Evolutionary conservation across 805 yeast genomes (phyloP), one percentile per base, ranked within the genome.

Genomic region (Metschnikowia drakensbergensis): DNA sequence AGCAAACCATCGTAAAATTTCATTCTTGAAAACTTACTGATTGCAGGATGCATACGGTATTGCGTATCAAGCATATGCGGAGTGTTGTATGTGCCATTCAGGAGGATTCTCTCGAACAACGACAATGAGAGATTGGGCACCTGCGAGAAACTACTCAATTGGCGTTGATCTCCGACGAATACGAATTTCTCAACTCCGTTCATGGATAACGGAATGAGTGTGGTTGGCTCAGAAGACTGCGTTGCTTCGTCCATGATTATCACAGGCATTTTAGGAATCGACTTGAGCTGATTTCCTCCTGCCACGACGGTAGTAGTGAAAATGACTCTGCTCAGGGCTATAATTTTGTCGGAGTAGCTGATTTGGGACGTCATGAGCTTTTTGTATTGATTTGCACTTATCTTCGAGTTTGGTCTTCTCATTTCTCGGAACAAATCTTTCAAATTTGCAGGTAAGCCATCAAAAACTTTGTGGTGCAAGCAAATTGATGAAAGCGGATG

Each of bases 221-320:
- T 81, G 1, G 82, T 72, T 5, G 89, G 86, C 54, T 85, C 92
- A 0, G 88, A 81, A 0, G 90, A 82, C 57, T 84, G 90, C 0
- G 90, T 84, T 3, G 88, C 79, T 66, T 85, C 91, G 68, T 85
- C 91, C 86, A 85, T 82, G 30, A 85, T 83, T 5, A 85, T 86
- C 2, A 82, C 82, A 1, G 88, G 88, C 53, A 77, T 62, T 54
- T 73, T 76, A 34, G 72, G 69, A 7, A 83, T 67, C 10, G 76
- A 70, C 55, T 82, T 83, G 54, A 85, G 66, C 55, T 78, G 81
- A 37, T 80, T 55, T 13, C 56, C 86, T 45, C 88, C 89, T 6
- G 88, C 84, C 34, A 82, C 83, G 35, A 83, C 87, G 2, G 86
- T 81, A 1, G 91, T 85, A 1, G 90, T 81, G 61, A 84, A 81